Conservation (phyloP, 2,329 filamentous ascomycete genomes). For the Colletotrichum spaethianum region DNA sequence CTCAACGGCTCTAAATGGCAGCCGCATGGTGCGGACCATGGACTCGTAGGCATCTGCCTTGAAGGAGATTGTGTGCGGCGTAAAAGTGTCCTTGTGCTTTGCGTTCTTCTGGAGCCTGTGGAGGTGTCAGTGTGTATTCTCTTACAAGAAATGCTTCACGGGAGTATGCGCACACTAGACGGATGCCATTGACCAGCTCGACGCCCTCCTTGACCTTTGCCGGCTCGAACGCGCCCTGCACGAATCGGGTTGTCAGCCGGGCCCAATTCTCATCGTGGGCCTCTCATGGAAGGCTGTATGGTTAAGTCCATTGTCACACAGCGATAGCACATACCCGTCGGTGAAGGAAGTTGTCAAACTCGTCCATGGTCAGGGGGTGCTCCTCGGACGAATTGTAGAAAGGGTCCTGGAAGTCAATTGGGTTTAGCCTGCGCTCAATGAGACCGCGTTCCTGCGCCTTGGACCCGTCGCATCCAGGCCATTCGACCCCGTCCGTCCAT, state of each 20-base stretch:
- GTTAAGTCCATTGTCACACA: not conserved
- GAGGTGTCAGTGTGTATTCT: conserved; percentile 6
- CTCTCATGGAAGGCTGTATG: not conserved
- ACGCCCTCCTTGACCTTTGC: conserved; percentile 59
- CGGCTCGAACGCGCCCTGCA: conserved; percentile 68
- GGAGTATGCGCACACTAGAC: conserved; percentile 64
- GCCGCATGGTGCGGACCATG: conserved; percentile 68
- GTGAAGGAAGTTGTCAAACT: conserved; percentile 71
- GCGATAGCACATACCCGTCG: conserved; percentile 57
- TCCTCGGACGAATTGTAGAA: conserved; percentile 65
- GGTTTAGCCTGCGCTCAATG: not conserved
- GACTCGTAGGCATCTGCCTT: conserved; percentile 63
- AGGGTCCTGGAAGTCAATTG: conserved; percentile 58
- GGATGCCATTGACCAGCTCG: conserved; percentile 64
- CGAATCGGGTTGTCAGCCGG: conserved; percentile 34
- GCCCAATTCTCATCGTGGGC: not conserved
- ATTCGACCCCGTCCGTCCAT: not conserved
- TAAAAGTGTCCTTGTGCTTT: conserved; percentile 70
- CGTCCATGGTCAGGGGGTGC: conserved; percentile 65
- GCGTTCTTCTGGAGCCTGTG: conserved; percentile 70
- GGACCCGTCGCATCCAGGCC: not conserved
- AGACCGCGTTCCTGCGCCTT: not conserved
- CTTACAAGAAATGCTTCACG: conserved; percentile 17
- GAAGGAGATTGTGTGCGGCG: conserved; percentile 68
- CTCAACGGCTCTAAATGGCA: conserved; percentile 72